These are phyloP conservation scores for Epicoccum sorghinum DNA, from an alignment of 2,329 filamentous ascomycete genomes.

Conservation along the genomic window DNA sequence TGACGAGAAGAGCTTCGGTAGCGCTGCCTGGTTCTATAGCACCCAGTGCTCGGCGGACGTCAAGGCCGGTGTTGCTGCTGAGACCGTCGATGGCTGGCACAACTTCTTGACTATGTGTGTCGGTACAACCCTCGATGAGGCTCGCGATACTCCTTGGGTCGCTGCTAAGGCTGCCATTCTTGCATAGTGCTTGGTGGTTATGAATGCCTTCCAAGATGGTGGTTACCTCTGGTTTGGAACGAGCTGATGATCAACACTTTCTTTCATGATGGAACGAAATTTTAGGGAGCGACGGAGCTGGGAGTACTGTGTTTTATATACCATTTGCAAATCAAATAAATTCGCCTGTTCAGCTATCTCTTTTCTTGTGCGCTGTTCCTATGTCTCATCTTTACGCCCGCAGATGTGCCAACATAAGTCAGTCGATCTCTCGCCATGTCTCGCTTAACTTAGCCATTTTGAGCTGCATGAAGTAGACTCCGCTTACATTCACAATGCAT, in stretches of 20 bases:
- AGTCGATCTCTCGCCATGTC: not conserved
- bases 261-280: not conserved
- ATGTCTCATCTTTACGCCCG: too few relatives aligned
- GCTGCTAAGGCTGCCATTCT: slow-evolving; percentile 45
- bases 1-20: slow-evolving; percentile 60
- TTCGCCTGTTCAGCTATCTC: not conserved
- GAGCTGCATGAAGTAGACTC: not conserved
- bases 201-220: too few relatives aligned
- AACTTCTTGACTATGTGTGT: slow-evolving; percentile 63
- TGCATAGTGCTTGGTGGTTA: not conserved
- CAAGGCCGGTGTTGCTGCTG: slow-evolving; percentile 53
- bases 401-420: too few relatives aligned
- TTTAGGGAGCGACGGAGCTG: slow-evolving; percentile 1
- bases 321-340: not conserved
- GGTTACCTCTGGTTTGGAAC: too few relatives aligned
- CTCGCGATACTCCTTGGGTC: slow-evolving; percentile 57
- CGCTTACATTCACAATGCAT: too few relatives aligned
- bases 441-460: not conserved
- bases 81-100: slow-evolving; percentile 57
- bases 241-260: too few relatives aligned
- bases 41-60: slow-evolving; percentile 59
- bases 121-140: slow-evolving; percentile 54
- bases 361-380: too few relatives aligned
- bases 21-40: slow-evolving; percentile 66
- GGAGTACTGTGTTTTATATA: not conserved